Percentiles rank a stretch among this genome's conserved stretches.
These are phyloP conservation scores for Aspergillus nidulans DNA, from an alignment of 495 filamentous ascomycete genomes.

Conservation along the genomic window DNA sequence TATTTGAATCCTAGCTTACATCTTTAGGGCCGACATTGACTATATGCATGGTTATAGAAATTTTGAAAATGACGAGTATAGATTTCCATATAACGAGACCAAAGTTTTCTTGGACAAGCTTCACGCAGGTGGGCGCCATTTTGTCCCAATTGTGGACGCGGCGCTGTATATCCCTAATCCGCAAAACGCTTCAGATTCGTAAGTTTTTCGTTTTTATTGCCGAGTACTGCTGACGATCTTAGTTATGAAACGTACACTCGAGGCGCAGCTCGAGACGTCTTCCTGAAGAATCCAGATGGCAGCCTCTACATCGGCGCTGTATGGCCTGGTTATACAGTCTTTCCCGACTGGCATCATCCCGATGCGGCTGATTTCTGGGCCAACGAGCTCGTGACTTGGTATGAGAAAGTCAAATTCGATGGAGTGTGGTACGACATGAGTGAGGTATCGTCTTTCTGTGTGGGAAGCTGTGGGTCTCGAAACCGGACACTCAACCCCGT, in stretches of 20 bases:
- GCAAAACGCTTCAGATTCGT: constrained; percentile 63
- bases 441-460: constrained; percentile 75
- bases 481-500: constrained; percentile 68
- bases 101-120: constrained; percentile 59
- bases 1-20: not conserved
- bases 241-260: constrained; percentile 63
- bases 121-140: constrained; percentile 66
- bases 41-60: constrained; percentile 56
- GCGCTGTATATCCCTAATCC: constrained; percentile 77
- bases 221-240: not conserved
- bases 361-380: constrained; percentile 66
- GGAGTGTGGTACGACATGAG: constrained; percentile 64
- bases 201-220: constrained; percentile 12
- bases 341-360: constrained; percentile 56
- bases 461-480: constrained; percentile 67
- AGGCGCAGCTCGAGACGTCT: constrained; percentile 58
- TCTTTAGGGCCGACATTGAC: constrained; percentile 51
- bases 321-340: constrained; percentile 65
- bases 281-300: constrained; percentile 60
- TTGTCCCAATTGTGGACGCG: constrained; percentile 79
- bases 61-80: constrained; percentile 52
- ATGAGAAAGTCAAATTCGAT: constrained; percentile 53
- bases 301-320: constrained; percentile 60
- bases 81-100: constrained; percentile 46
- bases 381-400: constrained; percentile 58